Conservation (phyloP, 768 basidiomycete genomes). For the Termitomyces eurrhizus region DNA sequence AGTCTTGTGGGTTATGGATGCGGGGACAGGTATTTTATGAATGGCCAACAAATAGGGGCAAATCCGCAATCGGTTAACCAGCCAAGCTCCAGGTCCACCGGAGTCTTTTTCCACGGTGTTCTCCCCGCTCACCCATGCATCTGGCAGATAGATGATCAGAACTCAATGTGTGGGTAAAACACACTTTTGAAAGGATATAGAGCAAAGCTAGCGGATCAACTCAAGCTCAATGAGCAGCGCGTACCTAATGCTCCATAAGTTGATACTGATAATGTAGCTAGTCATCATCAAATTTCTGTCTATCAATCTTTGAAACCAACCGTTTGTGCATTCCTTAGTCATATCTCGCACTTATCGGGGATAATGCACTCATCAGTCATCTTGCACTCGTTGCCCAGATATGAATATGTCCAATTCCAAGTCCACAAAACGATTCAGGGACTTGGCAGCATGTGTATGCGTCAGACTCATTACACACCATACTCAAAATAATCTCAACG, state of each 20-base stretch:
- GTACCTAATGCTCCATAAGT: background rate
- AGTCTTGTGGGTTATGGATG: background rate
- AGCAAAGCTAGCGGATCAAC: background rate
- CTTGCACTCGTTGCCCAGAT: no score
- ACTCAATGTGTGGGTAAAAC: background rate
- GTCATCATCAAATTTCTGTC: background rate
- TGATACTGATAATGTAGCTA: background rate
- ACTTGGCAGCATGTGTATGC: no score
- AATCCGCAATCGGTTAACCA: background rate
- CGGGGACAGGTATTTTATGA: slow-evolving; percentile 5
- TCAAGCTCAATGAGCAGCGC: background rate
- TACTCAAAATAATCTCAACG: no score
- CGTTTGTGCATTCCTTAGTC: background rate
- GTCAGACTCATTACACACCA: no score
- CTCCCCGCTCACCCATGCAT: background rate
- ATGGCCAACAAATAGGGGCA: slow-evolving; percentile 10
- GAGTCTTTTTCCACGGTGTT: background rate
- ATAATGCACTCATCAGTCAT: background rate
- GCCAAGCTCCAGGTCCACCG: background rate
- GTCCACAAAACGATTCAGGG: no score
- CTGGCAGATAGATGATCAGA: background rate
- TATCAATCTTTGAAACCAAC: background rate
- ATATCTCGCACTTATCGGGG: background rate
- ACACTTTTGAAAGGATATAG: no score
- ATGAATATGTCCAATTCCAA: no score